These are phyloP conservation scores for Yamadazyma sp. DNA, from an alignment of 1,139 yeast genomes.

Conservation along the genomic window DNA sequence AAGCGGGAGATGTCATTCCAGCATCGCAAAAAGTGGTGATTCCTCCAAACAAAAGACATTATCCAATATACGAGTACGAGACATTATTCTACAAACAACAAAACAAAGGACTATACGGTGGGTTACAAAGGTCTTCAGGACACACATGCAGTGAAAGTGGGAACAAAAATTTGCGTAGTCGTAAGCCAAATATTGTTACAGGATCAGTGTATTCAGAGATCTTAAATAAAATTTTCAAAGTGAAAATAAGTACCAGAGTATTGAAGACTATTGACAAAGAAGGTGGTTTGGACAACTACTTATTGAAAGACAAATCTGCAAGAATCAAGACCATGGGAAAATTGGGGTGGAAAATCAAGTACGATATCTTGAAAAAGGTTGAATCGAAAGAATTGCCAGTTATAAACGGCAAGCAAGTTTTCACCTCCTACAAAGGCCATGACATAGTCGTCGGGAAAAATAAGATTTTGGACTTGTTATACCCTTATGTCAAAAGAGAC, in stretches of 20 bases:
- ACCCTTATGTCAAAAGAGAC: conserved; percentile 50
- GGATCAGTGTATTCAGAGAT: conserved; percentile 84
- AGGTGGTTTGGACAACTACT: conserved; percentile 89
- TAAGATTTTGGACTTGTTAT: conserved; percentile 55
- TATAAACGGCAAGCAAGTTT: conserved; percentile 29
- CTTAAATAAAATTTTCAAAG: conserved; percentile 51
- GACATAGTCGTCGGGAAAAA: conserved; percentile 62
- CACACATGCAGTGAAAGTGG: conserved; percentile 74
- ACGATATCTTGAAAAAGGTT: conserved; percentile 53
- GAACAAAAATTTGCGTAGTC: conserved; percentile 73
- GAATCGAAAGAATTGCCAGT: conserved; percentile 30
- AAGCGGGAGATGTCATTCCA: conserved; percentile 37
- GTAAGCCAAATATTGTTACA: conserved; percentile 78
- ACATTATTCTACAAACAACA: conserved; percentile 77
- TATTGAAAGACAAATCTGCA: conserved; percentile 83
- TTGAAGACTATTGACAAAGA: conserved; percentile 84
- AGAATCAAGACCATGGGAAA: conserved; percentile 91
- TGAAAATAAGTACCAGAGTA: conserved; percentile 78
- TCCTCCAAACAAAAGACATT: conserved; percentile 47
- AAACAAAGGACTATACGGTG: conserved; percentile 88
- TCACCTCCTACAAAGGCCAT: conserved; percentile 47
- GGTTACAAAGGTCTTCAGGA: conserved; percentile 76
- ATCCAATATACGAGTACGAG: conserved; percentile 83
- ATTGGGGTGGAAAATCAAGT: conserved; percentile 86
- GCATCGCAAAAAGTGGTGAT: conserved; percentile 30